Conservation (phyloP, 257 asterid species). For the Leonotis leonurus region DNA sequence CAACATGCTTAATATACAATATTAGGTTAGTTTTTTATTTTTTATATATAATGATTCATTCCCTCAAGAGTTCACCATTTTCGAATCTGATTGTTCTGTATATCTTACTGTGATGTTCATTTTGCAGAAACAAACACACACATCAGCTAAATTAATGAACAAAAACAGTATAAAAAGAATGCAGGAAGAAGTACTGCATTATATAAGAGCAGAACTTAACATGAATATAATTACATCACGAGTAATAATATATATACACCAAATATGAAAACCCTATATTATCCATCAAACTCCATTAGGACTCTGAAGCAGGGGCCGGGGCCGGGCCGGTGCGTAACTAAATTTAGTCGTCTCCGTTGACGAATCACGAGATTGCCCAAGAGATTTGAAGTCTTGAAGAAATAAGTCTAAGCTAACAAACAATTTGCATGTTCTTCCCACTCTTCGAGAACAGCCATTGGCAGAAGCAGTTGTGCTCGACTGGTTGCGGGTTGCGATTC, state of each 20-base stretch:
- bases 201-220: not conserved
- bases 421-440: conserved; percentile 25
- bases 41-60: no score
- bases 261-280: not conserved
- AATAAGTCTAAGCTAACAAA: conserved; percentile 25
- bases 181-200: not conserved
- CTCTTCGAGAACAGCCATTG: conserved; percentile 17
- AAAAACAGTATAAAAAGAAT: no score
- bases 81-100: no score
- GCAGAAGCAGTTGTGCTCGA: conserved; percentile 2
- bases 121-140: no score
- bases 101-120: no score
- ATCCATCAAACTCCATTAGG: not conserved
- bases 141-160: not conserved
- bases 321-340: not conserved
- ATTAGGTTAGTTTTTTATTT: no score
- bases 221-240: not conserved
- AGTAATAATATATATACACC: not conserved
- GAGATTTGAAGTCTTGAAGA: not conserved
- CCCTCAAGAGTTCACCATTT: no score
- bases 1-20: no score
- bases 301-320: not conserved
- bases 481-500: conserved; percentile 16
- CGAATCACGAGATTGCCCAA: not conserved
- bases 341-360: not conserved